These are phyloP conservation scores for Aspergillus spinulosporus DNA, from an alignment of 2,329 filamentous ascomycete species.

Conservation along the genomic window DNA sequence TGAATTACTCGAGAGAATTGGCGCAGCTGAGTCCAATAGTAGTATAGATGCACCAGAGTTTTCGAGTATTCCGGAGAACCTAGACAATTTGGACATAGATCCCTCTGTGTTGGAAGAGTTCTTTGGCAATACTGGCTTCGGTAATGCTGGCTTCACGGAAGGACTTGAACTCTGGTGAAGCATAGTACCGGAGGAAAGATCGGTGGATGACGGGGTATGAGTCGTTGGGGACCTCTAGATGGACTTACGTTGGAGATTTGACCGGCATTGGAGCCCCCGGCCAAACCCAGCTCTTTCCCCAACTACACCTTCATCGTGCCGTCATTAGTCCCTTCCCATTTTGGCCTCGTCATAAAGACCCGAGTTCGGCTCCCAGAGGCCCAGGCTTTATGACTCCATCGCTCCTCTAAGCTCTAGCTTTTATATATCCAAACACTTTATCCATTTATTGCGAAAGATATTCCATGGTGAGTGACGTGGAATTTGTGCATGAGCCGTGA, in stretches of 20 bases:
- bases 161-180: neutral
- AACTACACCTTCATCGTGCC: too few relatives aligned
- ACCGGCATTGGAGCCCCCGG: too few relatives aligned
- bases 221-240: too few relatives aligned
- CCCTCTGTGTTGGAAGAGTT: conserved; percentile 1
- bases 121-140: neutral
- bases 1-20: conserved; percentile 49
- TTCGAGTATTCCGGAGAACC: neutral
- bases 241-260: too few relatives aligned
- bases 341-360: neutral
- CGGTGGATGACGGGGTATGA: too few relatives aligned
- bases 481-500: conserved; percentile 26
- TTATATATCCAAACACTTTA: neutral
- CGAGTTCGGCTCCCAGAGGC: too few relatives aligned
- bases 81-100: neutral
- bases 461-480: neutral
- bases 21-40: neutral
- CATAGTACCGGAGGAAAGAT: too few relatives aligned
- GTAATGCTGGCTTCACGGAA: neutral
- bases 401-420: neutral
- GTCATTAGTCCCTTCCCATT: neutral
- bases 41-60: neutral
- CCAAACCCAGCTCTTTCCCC: neutral
- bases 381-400: neutral
- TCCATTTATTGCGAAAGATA: neutral